phyloP scores from a whole-genome alignment of 192 early-diverging fungal species.

The Podila epicladia region DNA sequence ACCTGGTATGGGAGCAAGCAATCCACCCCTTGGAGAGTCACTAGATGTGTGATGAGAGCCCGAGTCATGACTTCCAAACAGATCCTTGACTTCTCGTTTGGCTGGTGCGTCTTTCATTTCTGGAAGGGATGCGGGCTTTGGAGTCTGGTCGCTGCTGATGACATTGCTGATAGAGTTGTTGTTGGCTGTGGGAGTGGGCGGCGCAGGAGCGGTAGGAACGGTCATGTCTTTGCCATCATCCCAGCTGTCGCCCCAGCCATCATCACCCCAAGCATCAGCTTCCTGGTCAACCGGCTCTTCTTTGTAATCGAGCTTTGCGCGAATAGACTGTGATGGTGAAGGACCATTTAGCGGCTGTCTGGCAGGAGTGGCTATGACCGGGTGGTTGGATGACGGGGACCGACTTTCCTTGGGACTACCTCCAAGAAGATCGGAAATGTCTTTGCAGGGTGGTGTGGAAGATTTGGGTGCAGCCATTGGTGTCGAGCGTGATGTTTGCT shows the following conservation, averaged over 20 bases:
- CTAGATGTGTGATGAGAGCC: background rate
- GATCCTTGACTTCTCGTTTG: conserved; percentile 11
- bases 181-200: background rate
- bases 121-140: background rate
- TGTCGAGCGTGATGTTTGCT: background rate
- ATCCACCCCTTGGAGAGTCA: background rate
- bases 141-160: background rate
- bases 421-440: conserved; percentile 20
- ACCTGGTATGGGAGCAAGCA: conserved; percentile 1
- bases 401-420: background rate
- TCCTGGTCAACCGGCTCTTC: background rate
- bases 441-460: background rate
- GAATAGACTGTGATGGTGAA: too few species aligned
- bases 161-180: background rate
- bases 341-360: background rate
- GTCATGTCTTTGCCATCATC: background rate
- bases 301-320: conserved; percentile 18
- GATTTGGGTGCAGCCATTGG: background rate
- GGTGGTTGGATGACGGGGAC: background rate
- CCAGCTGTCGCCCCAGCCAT: conserved; percentile 41
- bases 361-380: background rate
- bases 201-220: background rate
- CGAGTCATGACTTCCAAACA: conserved; percentile 3
- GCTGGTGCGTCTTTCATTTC: background rate
- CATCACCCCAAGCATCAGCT: conserved; percentile 28